Conservation (phyloP, 345 rosid species). For the Iberis pinnata region DNA sequence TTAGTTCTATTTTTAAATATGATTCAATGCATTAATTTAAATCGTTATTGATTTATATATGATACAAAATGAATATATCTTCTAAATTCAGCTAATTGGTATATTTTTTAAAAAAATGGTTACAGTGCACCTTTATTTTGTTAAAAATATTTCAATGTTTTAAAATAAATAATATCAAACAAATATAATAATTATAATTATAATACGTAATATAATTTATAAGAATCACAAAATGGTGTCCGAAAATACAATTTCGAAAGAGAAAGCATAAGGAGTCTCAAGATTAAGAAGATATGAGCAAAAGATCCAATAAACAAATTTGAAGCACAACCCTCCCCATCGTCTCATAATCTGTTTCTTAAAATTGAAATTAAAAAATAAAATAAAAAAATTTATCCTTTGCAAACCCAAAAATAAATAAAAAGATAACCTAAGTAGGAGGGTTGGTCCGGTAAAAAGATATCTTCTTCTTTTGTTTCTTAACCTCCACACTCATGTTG, state of each 20-base stretch:
- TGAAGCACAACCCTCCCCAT: constrained; percentile 27
- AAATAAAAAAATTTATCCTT: constrained; percentile 3
- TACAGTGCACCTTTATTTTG: too few relatives aligned
- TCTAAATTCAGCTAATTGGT: too few relatives aligned
- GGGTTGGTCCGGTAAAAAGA: constrained; percentile 17
- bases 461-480: constrained; percentile 17
- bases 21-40: too few relatives aligned
- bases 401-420: constrained; percentile 16
- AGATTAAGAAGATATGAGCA: constrained; percentile 19
- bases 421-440: constrained; percentile 20
- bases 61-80: too few relatives aligned
- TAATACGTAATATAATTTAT: too few relatives aligned
- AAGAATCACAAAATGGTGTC: constrained; percentile 6
- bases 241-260: constrained; percentile 8
- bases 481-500: constrained; percentile 25
- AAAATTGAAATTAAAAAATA: constrained; percentile 19
- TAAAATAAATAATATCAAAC: too few relatives aligned
- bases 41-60: too few relatives aligned
- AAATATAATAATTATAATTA: too few relatives aligned
- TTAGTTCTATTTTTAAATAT: too few relatives aligned
- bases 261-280: constrained; percentile 13
- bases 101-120: too few relatives aligned
- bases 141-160: too few relatives aligned
- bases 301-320: constrained; percentile 34
- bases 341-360: constrained; percentile 29